Evolutionary conservation across 108 stramenopile species (phyloP), one percentile per base, ranked within the genome.

Genomic region (Epipyxis sp.): DNA sequence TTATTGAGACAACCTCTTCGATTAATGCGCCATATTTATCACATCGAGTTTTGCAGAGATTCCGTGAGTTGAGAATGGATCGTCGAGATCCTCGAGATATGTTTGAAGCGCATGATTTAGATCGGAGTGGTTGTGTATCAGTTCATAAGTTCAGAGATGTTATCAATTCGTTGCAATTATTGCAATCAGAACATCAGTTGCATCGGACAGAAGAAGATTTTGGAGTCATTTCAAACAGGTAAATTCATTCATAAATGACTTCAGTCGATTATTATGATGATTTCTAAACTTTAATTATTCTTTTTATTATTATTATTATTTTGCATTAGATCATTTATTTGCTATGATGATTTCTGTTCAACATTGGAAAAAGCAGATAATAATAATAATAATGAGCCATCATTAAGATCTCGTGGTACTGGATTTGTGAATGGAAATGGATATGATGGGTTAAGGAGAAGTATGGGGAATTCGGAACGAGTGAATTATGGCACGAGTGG

Each of bases 101-200:
- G 13, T 74, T 27, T 37, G 46, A 74, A 57, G 71, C 35, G 3
- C 25, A 74, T 42, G 71, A 74, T 42, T 25, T 74, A 6, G 71
- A 74, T 37, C 44, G 42, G 6, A 74, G 6, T 27, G 71, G 71
- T 13, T 29, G 3, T 37, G 32, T 74, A 10, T 37, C 44, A 32
- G 71, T 42, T 16, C 3, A 27, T 10, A 74, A 74, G 50, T 74
- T 74, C 25, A 37, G 71, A 27, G 71, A 74, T 6, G 32, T 74
- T 10, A 10, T 74, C 10, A 46, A 10, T 39, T 42, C 41, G 13
- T 34, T 37, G 50, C 10, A 74, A 6, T 42, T 74, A 6, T 37
- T 74, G 34, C 71, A 74, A 37, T 43, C 71, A 37, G 27, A 46
- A 6, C 71, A 57, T 57, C 71, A 74, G 71, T 42, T 74, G 50